These are phyloP conservation scores for Mytilinidion resinicola DNA, from an alignment of 495 filamentous ascomycete species.

Conservation along the genomic window DNA sequence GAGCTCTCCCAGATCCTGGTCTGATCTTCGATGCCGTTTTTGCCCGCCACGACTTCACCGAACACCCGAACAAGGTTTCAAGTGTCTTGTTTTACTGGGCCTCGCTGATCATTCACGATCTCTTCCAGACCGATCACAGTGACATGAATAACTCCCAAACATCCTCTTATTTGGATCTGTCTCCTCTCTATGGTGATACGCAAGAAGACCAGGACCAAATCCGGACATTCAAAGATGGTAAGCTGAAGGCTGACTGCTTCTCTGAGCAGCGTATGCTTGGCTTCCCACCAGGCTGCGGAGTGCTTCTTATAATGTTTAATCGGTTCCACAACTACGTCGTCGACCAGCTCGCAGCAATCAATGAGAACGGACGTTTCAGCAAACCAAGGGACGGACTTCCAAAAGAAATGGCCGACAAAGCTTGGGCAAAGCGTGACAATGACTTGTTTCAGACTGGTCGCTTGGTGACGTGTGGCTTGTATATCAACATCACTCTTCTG, in stretches of 20 bases:
- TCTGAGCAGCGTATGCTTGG: constrained; percentile 50
- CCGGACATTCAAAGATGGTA: constrained; percentile 51
- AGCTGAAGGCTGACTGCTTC: constrained; percentile 54
- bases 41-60: constrained; percentile 47
- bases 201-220: constrained; percentile 52
- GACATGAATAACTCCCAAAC: constrained; percentile 50
- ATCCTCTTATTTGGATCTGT: constrained; percentile 54
- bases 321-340: constrained; percentile 79
- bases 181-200: constrained; percentile 53
- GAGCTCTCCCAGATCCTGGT: constrained; percentile 48
- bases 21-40: constrained; percentile 50
- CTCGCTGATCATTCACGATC: constrained; percentile 52
- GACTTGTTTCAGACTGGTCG: constrained; percentile 47
- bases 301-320: constrained; percentile 58
- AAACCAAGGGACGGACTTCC: constrained; percentile 47
- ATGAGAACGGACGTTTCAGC: constrained; percentile 64
- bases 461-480: constrained; percentile 37
- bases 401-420: constrained; percentile 48
- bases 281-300: constrained; percentile 52
- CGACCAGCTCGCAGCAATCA: constrained; percentile 60
- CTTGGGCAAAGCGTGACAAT: constrained; percentile 68
- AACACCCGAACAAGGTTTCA: constrained; percentile 53
- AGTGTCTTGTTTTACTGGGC: constrained; percentile 57
- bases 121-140: constrained; percentile 53
- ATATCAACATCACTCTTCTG: constrained; percentile 39